A percentile compares a stretch with the other conserved stretches of the same genome.
These are phyloP conservation scores for Hypomyces rosellus DNA, from an alignment of 2,329 filamentous ascomycete species.

Conservation along the genomic window DNA sequence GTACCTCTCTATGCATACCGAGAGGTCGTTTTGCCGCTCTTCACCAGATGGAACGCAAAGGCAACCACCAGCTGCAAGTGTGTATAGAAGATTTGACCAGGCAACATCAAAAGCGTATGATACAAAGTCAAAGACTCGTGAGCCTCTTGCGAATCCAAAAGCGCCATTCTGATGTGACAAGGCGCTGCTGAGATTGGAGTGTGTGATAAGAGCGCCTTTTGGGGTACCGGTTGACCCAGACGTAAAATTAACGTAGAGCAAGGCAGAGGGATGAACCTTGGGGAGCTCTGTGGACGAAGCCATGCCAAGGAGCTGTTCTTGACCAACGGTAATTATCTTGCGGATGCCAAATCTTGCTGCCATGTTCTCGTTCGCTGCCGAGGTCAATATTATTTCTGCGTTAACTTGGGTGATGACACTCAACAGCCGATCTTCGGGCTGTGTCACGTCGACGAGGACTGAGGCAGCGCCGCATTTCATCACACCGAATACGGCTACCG, in stretches of 20 bases:
- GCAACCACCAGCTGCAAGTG: constrained; percentile 4
- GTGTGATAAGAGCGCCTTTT: constrained; percentile 44
- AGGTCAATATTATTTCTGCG: too few species aligned
- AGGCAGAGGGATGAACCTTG: too few species aligned
- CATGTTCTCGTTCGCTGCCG: too few species aligned
- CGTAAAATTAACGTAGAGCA: constrained; percentile 48
- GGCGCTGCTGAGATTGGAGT: constrained; percentile 4
- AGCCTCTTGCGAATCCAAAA: background rate
- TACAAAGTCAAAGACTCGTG: constrained; percentile 7
- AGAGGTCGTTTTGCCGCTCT: constrained; percentile 3
- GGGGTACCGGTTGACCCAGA: constrained; percentile 53
- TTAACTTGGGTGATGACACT: too few species aligned
- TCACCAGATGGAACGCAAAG: constrained; percentile 6
- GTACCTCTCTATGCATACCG: background rate
- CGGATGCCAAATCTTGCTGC: too few species aligned
- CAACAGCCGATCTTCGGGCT: too few species aligned
- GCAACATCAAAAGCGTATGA: constrained; percentile 6
- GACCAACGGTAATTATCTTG: too few species aligned
- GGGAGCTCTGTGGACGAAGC: too few species aligned
- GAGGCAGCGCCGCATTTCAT: too few species aligned
- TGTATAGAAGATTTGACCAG: background rate
- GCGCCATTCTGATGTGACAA: constrained; percentile 1
- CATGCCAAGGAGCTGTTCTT: too few species aligned
- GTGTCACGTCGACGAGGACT: too few species aligned
- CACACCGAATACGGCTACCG: too few species aligned